phyloP scores from a whole-genome alignment of 139 green algal species.

The Coelastrella sp. region DNA sequence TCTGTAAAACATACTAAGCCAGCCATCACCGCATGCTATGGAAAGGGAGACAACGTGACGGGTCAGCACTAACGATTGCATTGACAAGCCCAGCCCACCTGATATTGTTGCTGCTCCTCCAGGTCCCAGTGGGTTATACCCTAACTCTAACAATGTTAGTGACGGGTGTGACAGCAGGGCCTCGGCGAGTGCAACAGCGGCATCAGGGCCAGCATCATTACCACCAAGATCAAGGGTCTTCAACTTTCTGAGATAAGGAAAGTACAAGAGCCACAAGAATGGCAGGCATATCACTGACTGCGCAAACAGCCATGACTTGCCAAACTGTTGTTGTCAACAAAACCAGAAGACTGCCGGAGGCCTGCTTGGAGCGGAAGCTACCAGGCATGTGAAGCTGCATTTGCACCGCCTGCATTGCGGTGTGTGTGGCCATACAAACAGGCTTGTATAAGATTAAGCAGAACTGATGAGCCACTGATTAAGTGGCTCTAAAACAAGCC shows the following conservation, averaged over 20 bases:
- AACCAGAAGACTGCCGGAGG: too few species aligned
- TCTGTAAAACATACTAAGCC: too few species aligned
- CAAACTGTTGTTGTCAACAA: background rate
- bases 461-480: background rate
- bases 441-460: background rate
- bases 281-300: too few species aligned
- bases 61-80: too few species aligned
- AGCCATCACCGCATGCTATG: too few species aligned
- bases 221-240: constrained; percentile 93
- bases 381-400: background rate
- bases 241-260: constrained; percentile 56
- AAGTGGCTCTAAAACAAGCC: too few species aligned
- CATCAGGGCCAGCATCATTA: constrained; percentile 93
- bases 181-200: constrained; percentile 71
- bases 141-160: constrained; percentile 86
- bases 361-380: background rate
- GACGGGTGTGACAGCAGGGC: constrained; percentile 74
- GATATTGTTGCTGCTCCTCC: constrained; percentile 66
- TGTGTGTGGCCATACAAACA: background rate
- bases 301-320: background rate
- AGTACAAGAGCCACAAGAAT: background rate
- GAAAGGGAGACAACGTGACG: too few species aligned
- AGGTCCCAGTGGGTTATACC: constrained; percentile 95
- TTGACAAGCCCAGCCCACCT: background rate
- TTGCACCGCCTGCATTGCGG: background rate